These are phyloP conservation scores for Hansenula sp. DNA, from an alignment of 1,139 yeast species.

Conservation along the genomic window DNA sequence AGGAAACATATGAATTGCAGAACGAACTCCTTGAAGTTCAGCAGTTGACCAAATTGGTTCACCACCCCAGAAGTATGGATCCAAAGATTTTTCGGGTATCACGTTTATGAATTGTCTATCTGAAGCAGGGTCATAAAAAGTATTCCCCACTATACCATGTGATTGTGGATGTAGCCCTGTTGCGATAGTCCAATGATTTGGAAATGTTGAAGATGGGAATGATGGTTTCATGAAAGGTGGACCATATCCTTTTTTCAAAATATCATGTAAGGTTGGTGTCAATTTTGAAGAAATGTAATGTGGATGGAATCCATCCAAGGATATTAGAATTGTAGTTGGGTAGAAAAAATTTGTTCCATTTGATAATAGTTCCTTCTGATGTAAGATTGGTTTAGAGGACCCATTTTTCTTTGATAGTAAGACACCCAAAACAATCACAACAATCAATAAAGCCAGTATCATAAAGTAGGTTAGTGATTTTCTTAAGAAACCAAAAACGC, in stretches of 20 bases:
- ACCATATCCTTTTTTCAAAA: slow-evolving; percentile 52
- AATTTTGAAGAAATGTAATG: slow-evolving; percentile 64
- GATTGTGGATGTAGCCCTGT: slow-evolving; percentile 82
- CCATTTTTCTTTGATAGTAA: slow-evolving; percentile 10
- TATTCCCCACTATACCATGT: slow-evolving; percentile 86
- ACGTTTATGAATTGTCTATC: slow-evolving; percentile 61
- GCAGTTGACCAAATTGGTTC: slow-evolving; percentile 89
- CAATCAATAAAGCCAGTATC: slow-evolving; percentile 8
- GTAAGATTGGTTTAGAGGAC: not conserved
- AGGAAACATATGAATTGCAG: slow-evolving; percentile 97
- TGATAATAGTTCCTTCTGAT: slow-evolving; percentile 30
- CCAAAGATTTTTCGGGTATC: slow-evolving; percentile 50
- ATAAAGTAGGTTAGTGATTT: slow-evolving; percentile 4
- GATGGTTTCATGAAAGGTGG: slow-evolving; percentile 85
- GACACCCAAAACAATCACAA: slow-evolving; percentile 13
- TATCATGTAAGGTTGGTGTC: slow-evolving; percentile 68
- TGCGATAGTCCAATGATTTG: slow-evolving; percentile 87
- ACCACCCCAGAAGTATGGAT: slow-evolving; percentile 81
- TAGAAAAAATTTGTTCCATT: slow-evolving; percentile 73
- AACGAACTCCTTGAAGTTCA: slow-evolving; percentile 47
- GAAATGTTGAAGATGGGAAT: slow-evolving; percentile 86
- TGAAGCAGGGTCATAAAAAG: slow-evolving; percentile 62
- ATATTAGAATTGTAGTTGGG: slow-evolving; percentile 73
- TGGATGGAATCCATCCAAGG: slow-evolving; percentile 90
- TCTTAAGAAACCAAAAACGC: slow-evolving; percentile 5